A percentile compares a stretch with the other conserved stretches of the same genome.
Conservation (phyloP, 2,329 filamentous ascomycete genomes). For the Domatiomyces globalis region DNA sequence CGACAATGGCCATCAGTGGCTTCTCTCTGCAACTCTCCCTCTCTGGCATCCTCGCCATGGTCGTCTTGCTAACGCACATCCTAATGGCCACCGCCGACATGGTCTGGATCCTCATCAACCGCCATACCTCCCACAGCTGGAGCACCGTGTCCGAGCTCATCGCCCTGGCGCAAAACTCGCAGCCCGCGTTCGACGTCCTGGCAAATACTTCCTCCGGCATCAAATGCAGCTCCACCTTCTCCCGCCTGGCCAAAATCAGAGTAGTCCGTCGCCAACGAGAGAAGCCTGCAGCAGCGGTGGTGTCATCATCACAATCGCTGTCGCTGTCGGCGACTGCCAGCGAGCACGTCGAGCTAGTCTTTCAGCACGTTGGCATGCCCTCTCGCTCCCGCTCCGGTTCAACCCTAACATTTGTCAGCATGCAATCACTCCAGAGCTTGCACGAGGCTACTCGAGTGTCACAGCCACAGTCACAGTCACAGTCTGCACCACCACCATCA, state of each 20-base stretch:
- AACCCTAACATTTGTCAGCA: too few relatives aligned
- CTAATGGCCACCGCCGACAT: slow-evolving; percentile 3
- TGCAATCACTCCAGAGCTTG: too few relatives aligned
- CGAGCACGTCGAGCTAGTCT: slow-evolving; percentile 6
- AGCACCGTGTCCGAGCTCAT: slow-evolving; percentile 5
- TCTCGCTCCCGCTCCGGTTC: too few relatives aligned
- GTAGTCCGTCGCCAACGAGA: too few relatives aligned
- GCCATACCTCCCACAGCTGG: slow-evolving; percentile 2
- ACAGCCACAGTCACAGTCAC: too few relatives aligned
- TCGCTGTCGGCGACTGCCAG: neutral
- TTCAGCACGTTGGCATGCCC: neutral
- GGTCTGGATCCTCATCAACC: neutral
- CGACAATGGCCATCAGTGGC: slow-evolving; percentile 5
- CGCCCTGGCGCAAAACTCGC: slow-evolving; percentile 4
- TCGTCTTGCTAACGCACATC: slow-evolving; percentile 3
- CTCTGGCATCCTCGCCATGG: slow-evolving; percentile 3
- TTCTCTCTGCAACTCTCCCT: slow-evolving; percentile 2
- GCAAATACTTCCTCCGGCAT: slow-evolving; percentile 4
- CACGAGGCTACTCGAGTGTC: too few relatives aligned
- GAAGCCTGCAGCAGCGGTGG: too few relatives aligned
- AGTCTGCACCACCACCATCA: too few relatives aligned
- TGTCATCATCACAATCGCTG: neutral
- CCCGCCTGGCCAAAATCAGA: slow-evolving; percentile 2
- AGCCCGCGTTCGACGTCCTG: slow-evolving; percentile 1
- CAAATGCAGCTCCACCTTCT: neutral